These are phyloP conservation scores for Meyerozyma guilliermondii DNA, from an alignment of 1,139 yeast species.

Conservation along the genomic window DNA sequence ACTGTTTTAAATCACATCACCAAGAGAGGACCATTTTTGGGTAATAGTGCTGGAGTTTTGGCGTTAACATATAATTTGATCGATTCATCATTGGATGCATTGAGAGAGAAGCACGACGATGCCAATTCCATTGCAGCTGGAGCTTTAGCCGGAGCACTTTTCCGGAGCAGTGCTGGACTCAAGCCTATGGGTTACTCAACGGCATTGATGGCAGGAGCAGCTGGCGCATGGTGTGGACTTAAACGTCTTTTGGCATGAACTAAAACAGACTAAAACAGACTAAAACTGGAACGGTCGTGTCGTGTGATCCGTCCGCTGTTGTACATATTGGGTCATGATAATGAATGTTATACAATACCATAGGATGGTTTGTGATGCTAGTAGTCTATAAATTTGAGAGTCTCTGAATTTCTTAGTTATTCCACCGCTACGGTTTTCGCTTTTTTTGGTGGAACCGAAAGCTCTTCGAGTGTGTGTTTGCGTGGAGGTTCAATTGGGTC, in stretches of 20 bases:
- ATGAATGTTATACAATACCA: neutral
- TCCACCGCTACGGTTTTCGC: neutral
- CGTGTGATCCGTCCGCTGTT: conserved; percentile 5
- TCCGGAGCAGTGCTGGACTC: conserved; percentile 79
- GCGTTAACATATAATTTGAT: conserved; percentile 84
- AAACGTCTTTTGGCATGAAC: conserved; percentile 42
- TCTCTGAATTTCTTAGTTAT: no score
- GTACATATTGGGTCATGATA: conserved; percentile 6
- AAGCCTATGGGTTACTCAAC: conserved; percentile 88
- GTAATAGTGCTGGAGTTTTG: conserved; percentile 91
- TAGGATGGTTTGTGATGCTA: neutral
- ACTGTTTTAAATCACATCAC: conserved; percentile 89
- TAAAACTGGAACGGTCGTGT: no score
- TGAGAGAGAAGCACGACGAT: conserved; percentile 87
- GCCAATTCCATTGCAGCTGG: conserved; percentile 83
- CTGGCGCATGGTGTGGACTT: conserved; percentile 88
- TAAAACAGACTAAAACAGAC: neutral
- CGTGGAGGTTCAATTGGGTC: neutral
- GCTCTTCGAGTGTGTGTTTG: neutral
- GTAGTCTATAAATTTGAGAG: neutral
- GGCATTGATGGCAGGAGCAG: conserved; percentile 81
- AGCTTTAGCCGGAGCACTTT: conserved; percentile 86
- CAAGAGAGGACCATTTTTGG: conserved; percentile 91
- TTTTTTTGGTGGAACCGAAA: neutral
- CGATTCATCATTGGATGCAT: conserved; percentile 71